These are phyloP conservation scores for Isoetes engelmannii DNA, from an alignment of 83 land plant species.

Conservation along the genomic window DNA sequence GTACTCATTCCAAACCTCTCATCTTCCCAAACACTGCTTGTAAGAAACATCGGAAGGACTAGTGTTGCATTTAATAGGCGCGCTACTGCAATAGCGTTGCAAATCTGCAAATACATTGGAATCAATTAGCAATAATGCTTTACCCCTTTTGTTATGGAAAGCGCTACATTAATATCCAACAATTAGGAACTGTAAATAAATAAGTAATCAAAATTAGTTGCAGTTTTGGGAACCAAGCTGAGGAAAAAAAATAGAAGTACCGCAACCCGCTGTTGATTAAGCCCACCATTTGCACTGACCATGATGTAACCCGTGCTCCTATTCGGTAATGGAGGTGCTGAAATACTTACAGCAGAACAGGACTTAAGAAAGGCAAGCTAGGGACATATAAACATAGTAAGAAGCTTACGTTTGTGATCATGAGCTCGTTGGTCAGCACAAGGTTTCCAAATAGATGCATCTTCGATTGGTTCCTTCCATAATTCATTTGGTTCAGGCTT, in stretches of 20 bases:
- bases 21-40: conserved; percentile 80
- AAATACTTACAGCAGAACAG: background rate
- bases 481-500: conserved; percentile 62
- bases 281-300: conserved; percentile 25
- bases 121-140: no score
- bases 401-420: conserved; percentile 40
- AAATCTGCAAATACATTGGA: conserved; percentile 37
- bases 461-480: conserved; percentile 56
- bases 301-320: conserved; percentile 18
- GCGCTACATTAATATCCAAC: no score
- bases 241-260: background rate
- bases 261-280: conserved; percentile 28
- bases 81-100: conserved; percentile 80
- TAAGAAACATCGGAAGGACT: conserved; percentile 68
- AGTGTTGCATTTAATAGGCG: conserved; percentile 80
- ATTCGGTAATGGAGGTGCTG: conserved; percentile 9
- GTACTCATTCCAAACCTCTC: conserved; percentile 32
- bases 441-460: conserved; percentile 67
- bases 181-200: no score
- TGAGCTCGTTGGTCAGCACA: conserved; percentile 58
- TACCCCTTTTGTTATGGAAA: no score
- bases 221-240: no score
- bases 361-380: background rate
- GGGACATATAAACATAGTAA: background rate
- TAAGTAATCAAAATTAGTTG: no score